Percentiles rank a stretch among this genome's conserved stretches.
phyloP scores from a whole-genome alignment of 257 asterid species.

The Solanum neorickii region DNA sequence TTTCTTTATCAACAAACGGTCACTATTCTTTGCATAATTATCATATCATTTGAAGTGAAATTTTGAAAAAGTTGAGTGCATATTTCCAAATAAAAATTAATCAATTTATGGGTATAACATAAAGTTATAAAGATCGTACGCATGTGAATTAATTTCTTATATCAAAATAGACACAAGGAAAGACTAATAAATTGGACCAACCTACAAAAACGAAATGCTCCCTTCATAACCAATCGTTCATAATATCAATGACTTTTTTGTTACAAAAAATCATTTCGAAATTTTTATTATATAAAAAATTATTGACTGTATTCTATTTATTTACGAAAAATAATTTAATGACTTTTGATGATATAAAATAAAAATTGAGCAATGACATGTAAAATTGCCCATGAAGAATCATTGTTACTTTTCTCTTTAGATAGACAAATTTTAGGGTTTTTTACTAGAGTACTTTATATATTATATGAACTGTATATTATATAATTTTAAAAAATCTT shows the following conservation, averaged over 20 bases:
- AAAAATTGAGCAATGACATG: not conserved
- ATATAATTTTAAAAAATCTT: no score
- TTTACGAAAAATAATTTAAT: no score
- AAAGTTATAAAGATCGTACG: not conserved
- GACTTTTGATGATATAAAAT: no score
- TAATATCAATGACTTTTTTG: not conserved
- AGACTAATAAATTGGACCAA: not conserved
- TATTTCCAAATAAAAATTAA: no score
- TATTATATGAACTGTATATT: no score
- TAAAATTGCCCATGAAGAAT: not conserved
- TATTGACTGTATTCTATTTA: not conserved
- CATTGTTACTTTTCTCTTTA: not conserved
- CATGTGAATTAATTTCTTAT: not conserved
- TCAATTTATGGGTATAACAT: not conserved
- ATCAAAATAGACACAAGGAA: not conserved
- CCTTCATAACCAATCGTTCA: not conserved
- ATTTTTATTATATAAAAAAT: no score
- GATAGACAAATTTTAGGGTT: not conserved
- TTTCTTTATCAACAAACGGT: not conserved
- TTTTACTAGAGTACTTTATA: not conserved
- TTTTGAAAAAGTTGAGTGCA: not conserved
- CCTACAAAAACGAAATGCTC: not conserved
- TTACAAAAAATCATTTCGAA: no score
- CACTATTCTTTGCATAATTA: not conserved
- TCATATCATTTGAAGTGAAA: not conserved